Base-by-base conservation (phyloP, 768 basidiomycete species). In the Chalciporus piperatus region DNA sequence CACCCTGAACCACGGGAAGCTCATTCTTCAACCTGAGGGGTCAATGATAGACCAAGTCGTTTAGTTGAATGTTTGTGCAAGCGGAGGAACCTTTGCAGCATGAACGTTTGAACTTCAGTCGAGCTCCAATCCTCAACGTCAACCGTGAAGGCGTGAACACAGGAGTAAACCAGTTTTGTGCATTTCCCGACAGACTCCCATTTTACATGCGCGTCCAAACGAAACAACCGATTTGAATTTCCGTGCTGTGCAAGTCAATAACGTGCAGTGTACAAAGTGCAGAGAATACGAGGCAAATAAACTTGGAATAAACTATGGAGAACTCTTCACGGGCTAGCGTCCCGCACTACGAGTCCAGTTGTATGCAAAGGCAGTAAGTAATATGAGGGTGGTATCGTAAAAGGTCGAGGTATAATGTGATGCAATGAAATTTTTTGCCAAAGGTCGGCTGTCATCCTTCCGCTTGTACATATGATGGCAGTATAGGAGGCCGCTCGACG, bases 1-100 rank as follows among this genome's bases (percentile, higher is more conserved):
- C 57, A 84, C 71, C 63, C 76, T 78, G 58, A 74, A 63, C 82
- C 82, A 84, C 27, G 83, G 83, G 68, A 83, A 83, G 51, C 68
- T 72, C 59, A 82, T 81, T 27, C 39, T 64, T 39, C 37, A 14
- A 40, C 12, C 3, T 13, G 32, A 32, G 7, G 17, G 43, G 30
- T 32, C 30, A 28, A 44, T 14, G 30, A 30, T 28, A 27, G 27
- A 27, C 27, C 27, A 27, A 27, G 27, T 27, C 7, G 30, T 13
- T 17, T 7, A 19, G 30, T 7, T 16, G 32, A 10, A 27, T 40
- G 51, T 44, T 49, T 22, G 25, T 22, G 30, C 30, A 25, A 58
- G 14, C 20, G 5, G 16, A 48, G 44, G 28, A 27, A 27, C 27
- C 27, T 27, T 27, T 27, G 9, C 27, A 27, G 27, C 25, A 7